These are phyloP conservation scores for Solanum hybrid DNA, from an alignment of 305 asterid species.

Conservation along the genomic window DNA sequence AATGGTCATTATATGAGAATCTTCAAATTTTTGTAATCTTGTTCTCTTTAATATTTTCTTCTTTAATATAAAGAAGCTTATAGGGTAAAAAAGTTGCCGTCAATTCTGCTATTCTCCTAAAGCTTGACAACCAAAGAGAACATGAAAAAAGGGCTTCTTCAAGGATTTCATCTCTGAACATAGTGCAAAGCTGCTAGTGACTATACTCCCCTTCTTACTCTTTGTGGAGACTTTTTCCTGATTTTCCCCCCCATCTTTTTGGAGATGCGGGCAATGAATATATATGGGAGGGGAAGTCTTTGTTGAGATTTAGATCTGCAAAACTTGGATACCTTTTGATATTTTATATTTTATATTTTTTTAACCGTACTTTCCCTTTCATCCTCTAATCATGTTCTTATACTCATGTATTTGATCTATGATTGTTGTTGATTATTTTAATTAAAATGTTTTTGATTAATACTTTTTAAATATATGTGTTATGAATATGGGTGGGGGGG, in stretches of 20 bases:
- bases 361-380: too few species aligned
- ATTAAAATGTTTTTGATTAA: neutral
- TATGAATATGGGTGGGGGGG: neutral
- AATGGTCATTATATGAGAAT: too few species aligned
- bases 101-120: neutral
- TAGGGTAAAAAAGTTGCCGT: neutral
- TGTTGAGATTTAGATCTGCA: too few species aligned
- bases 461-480: neutral
- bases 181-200: neutral
- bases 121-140: neutral
- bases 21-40: too few species aligned
- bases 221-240: neutral
- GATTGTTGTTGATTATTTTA: neutral
- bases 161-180: neutral
- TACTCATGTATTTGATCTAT: neutral
- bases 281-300: too few species aligned
- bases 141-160: neutral
- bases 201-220: neutral
- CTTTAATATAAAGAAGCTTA: neutral
- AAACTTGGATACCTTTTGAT: too few species aligned
- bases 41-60: too few species aligned
- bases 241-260: neutral
- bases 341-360: too few species aligned
- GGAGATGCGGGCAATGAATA: neutral
- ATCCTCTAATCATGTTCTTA: neutral